Conservation (phyloP, 31 red algal genomes). For the Asparagopsis taxiformis region DNA sequence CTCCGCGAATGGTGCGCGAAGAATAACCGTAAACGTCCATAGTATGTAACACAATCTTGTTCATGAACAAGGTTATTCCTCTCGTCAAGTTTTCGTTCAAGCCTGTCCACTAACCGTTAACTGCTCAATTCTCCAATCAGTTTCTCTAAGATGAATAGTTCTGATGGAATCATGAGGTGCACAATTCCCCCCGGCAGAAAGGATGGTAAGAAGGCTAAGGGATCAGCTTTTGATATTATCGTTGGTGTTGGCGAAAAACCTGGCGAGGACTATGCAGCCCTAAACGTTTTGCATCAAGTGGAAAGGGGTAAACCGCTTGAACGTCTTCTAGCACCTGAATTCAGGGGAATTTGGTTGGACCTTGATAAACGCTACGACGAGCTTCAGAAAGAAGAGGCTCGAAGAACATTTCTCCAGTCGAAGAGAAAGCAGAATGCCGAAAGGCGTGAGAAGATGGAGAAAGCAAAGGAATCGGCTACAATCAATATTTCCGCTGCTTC, state of each 20-base stretch:
- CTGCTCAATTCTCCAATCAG: neutral
- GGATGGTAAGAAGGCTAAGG: conserved; percentile 64
- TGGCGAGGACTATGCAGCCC: conserved; percentile 73
- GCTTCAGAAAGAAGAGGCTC: conserved; percentile 12
- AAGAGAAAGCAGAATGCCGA: conserved; percentile 34
- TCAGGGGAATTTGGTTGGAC: conserved; percentile 44
- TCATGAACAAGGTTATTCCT: neutral
- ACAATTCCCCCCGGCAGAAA: conserved; percentile 65
- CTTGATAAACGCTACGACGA: conserved; percentile 42
- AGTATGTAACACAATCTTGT: conserved; percentile 37
- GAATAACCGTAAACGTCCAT: conserved; percentile 65
- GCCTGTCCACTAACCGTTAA: neutral
- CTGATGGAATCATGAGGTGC: conserved; percentile 34
- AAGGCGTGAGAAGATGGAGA: conserved; percentile 42
- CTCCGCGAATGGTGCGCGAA: conserved; percentile 73
- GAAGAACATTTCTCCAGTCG: conserved; percentile 14
- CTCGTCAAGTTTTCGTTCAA: neutral
- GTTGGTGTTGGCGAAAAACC: conserved; percentile 58
- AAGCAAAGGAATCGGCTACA: conserved; percentile 54
- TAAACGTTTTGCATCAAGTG: conserved; percentile 70
- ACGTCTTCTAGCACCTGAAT: conserved; percentile 63
- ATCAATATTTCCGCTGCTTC: conserved; percentile 68
- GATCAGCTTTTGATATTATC: conserved; percentile 39
- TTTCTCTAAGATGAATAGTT: conserved; percentile 37
- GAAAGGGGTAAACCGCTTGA: conserved; percentile 84